Conservation (phyloP, 1,139 yeast genomes). For the Keqinozyma sinolaborantium region DNA sequence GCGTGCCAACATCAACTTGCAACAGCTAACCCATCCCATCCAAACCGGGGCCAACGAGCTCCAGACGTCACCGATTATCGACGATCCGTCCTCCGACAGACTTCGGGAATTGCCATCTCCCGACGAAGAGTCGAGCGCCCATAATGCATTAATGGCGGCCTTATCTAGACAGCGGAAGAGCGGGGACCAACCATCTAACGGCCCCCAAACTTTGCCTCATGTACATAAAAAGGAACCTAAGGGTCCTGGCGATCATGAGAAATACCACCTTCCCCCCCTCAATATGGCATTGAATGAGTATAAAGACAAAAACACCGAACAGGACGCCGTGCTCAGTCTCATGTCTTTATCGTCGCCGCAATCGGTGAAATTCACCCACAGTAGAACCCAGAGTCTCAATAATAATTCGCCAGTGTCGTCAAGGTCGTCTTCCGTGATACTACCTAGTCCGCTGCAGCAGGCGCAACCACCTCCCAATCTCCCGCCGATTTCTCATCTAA, state of each 20-base stretch:
- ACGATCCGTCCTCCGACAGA: constrained; percentile 11
- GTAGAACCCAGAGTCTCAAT: constrained; percentile 29
- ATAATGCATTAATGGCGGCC: constrained; percentile 42
- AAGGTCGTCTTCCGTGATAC: constrained; percentile 18
- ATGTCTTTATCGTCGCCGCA: constrained; percentile 47
- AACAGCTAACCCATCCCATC: constrained; percentile 21
- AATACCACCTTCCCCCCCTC: constrained; percentile 26
- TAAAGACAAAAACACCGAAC: constrained; percentile 23
- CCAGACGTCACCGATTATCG: constrained; percentile 21
- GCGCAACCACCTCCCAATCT: constrained; percentile 13
- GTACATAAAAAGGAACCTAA: constrained; percentile 13
- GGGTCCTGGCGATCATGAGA: constrained; percentile 12
- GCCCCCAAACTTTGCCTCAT: neutral
- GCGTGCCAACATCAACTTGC: constrained; percentile 34
- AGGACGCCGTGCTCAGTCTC: constrained; percentile 42
- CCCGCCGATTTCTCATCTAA: constrained; percentile 34
- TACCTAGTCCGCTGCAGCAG: constrained; percentile 4
- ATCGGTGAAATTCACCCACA: constrained; percentile 27
- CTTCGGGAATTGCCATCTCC: constrained; percentile 23
- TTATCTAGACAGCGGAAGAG: constrained; percentile 21
- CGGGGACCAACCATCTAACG: neutral
- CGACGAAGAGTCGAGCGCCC: constrained; percentile 43
- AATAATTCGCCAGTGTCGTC: constrained; percentile 19
- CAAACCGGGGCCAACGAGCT: constrained; percentile 9
- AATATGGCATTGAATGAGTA: constrained; percentile 19